Base-by-base conservation (phyloP, 371 early-diverging fungal species). In the Lichtheimia corymbifera region DNA sequence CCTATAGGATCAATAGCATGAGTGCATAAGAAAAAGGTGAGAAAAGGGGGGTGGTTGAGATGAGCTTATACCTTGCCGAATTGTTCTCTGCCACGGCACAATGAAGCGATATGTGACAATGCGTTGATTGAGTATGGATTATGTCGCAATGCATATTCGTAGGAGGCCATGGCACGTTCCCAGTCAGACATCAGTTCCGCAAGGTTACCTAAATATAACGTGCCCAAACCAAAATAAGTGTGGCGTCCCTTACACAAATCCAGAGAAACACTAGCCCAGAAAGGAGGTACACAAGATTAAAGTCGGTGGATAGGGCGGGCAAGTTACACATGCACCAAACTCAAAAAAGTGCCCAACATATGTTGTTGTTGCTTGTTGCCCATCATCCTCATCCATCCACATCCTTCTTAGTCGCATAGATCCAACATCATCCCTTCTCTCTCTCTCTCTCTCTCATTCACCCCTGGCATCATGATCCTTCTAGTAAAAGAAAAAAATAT, bases 81-180 rank as follows among this genome's bases (percentile, higher is more conserved):
- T 51, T 83, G 86, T 65, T 91, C 91, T 43, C 84, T 73, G 9
- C 82, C 73, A 60, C 88, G 67, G 70, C 87, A 91, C 15, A 91
- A 74, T 15, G 86, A 77, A 5, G 91, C 92, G 25, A 88, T 83
- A 51, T 80, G 81, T 15, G 86, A 86, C 15, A 95, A 79, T 2
- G 93, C 93, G 24, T 75, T 70, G 55, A 91, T 80, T 1, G 94
- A 93, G 68, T 92, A 90, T 17, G 95, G 91, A 65, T 95, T 95
- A 74, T 95, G 92, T 30, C 92, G 84, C 18, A 95, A 83, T 1
- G 93, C 95, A 12, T 83, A 77, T 66, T 94, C 94, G 65, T 93
- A 97, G 4, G 92, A 86, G 24, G 72, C 71, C 67, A 91, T 76
- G 11, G 97, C 95, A 22, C 88, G 81, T 58, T 94, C 92, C 28